These are phyloP conservation scores for Amyloporia xantha DNA, from an alignment of 768 basidiomycete genomes.

Conservation along the genomic window DNA sequence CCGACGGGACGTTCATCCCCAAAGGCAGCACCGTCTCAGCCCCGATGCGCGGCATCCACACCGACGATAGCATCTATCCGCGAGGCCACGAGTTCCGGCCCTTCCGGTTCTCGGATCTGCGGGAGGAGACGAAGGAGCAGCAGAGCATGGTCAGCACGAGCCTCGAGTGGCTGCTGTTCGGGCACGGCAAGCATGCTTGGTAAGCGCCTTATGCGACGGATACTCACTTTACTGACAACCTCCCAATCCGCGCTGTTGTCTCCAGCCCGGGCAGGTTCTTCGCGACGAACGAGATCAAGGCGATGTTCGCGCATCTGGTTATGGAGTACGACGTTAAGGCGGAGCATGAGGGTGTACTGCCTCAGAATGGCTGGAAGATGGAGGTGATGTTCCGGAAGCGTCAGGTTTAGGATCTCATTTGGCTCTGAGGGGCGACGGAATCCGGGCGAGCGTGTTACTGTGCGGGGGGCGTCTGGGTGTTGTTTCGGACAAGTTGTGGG, in stretches of 20 bases:
- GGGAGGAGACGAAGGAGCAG: slow-evolving; percentile 18
- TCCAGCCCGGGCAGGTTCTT: slow-evolving; percentile 36
- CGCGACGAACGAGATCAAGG: slow-evolving; percentile 32
- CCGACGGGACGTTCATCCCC: slow-evolving; percentile 31
- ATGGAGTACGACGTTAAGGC: slow-evolving; percentile 33
- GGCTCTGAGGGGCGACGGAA: too few species aligned
- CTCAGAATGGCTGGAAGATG: slow-evolving; percentile 3
- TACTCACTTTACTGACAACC: background rate
- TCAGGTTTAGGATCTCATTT: slow-evolving; percentile 1
- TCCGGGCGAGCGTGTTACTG: too few species aligned
- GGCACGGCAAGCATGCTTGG: slow-evolving; percentile 21
- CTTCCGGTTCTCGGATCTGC: slow-evolving; percentile 33
- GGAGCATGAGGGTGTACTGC: slow-evolving; percentile 2
- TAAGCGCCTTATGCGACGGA: background rate
- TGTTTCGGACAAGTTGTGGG: background rate
- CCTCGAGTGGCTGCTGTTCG: slow-evolving; percentile 26
- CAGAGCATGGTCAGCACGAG: slow-evolving; percentile 22
- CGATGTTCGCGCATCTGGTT: slow-evolving; percentile 22
- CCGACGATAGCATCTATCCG: slow-evolving; percentile 35
- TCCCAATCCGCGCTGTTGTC: background rate
- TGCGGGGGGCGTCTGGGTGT: background rate
- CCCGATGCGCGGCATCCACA: slow-evolving; percentile 28
- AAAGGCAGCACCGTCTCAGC: slow-evolving; percentile 31
- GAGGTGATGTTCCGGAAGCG: slow-evolving; percentile 20
- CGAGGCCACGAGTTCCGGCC: slow-evolving; percentile 35